phyloP scores from a whole-genome alignment of 2,329 filamentous ascomycete species.

The Coniochaeta prunicola region DNA sequence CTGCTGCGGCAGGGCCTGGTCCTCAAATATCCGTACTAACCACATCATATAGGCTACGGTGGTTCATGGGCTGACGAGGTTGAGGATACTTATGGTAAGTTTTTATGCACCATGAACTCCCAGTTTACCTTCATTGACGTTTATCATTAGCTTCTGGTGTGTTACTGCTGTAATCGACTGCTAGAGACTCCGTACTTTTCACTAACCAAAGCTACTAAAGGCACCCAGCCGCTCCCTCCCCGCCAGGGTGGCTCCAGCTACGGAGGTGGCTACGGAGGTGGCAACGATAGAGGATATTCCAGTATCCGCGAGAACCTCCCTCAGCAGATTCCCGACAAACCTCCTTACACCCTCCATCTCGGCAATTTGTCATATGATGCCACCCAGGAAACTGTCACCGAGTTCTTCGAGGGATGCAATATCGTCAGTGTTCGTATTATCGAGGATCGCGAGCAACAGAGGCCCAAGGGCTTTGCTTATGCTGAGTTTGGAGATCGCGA shows the following conservation, averaged over 20 bases:
- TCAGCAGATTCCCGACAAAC: slow-evolving; percentile 69
- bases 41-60: slow-evolving; percentile 33
- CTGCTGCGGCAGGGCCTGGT: background rate
- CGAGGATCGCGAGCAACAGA: slow-evolving; percentile 87
- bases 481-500: slow-evolving; percentile 87
- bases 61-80: slow-evolving; percentile 99
- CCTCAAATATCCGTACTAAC: slow-evolving; percentile 10
- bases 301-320: slow-evolving; percentile 67
- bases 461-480: slow-evolving; percentile 97
- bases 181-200: background rate
- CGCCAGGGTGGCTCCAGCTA: slow-evolving; percentile 26
- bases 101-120: slow-evolving; percentile 5
- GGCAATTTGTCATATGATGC: slow-evolving; percentile 97
- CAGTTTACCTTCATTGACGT: slow-evolving; percentile 9
- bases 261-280: slow-evolving; percentile 7
- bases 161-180: slow-evolving; percentile 6
- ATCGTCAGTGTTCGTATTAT: slow-evolving; percentile 92
- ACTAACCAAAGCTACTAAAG: slow-evolving; percentile 19
- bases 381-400: slow-evolving; percentile 71
- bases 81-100: slow-evolving; percentile 78
- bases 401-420: slow-evolving; percentile 79
- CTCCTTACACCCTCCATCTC: slow-evolving; percentile 91
- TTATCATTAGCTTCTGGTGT: slow-evolving; percentile 25
- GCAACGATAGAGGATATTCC: slow-evolving; percentile 42
- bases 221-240: slow-evolving; percentile 50